Base-by-base conservation (phyloP, 352 stramenopile species). In the Phytophthora sp. region DNA sequence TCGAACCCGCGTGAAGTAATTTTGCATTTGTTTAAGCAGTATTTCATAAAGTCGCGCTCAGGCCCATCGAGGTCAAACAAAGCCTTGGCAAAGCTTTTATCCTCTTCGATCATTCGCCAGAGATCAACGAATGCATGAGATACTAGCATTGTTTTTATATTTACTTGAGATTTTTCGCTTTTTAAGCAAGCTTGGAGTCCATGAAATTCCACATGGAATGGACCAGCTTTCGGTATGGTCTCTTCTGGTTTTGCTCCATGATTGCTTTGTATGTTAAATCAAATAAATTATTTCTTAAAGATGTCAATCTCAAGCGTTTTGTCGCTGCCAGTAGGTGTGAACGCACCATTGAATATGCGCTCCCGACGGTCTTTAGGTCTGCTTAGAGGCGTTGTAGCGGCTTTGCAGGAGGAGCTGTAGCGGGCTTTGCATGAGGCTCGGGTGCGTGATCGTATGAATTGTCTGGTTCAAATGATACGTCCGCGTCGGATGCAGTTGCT, bases 1-100 rank as follows among this genome's bases (percentile, higher is more conserved):
- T 54, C 45, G 27, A 54, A 54, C 45, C n/a, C 30, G 18, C 45
- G 6, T 42, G 45, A 54, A 28, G 17, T 31, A 28, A 54, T 31
- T 21, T 54, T 54, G 12, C 45, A 54, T 30, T 54, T 41, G 3
- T 26, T 54, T 9, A 54, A 31, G 9, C 28, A 42, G 12, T 54
- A 54, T 20, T 20, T 42, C 45, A 54, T 54, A 31, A 54, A 54
- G 30, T 54, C 45, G 30, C 45, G 28, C 45, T 54, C 45, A 31
- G 15, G 18, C 45, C 42, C 45, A 31, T 41, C 31, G 7, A 54
- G 17, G 15, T 41, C 45, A 42, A 54, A 54, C 31, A 54, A 18
- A 4, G 27, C 17, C 20, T 54, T 54, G 12, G 30, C 30, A 31
- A 32, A 54, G 2, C 17, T 2, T 2, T 13, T 42, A 42, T 54